A percentile compares a stretch with the other conserved stretches of the same genome.
Evolutionary conservation across 345 rosid species (phyloP).

Genomic region (Geranium rotundifolium): DNA sequence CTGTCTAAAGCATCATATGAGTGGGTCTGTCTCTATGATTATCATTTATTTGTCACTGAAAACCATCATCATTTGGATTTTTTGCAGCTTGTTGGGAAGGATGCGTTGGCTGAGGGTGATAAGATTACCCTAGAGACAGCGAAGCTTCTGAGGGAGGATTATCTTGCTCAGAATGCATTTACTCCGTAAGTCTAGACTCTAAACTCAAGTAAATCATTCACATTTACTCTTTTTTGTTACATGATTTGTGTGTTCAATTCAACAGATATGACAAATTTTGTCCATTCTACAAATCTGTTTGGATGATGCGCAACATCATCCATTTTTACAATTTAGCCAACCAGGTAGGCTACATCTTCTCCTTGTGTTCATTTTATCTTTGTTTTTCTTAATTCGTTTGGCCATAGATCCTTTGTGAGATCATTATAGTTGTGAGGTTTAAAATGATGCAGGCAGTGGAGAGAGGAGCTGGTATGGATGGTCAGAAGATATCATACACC

Average conservation of each 20-base stretch:
- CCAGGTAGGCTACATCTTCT: slow-evolving; percentile 41
- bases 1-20: background rate
- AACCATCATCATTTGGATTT: slow-evolving; percentile 8
- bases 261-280: slow-evolving; percentile 91
- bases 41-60: background rate
- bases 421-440: background rate
- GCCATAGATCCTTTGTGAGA: background rate
- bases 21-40: background rate
- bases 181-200: slow-evolving; percentile 59
- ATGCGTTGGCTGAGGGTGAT: slow-evolving; percentile 93
- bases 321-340: slow-evolving; percentile 93
- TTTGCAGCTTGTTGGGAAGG: slow-evolving; percentile 97
- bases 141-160: slow-evolving; percentile 96
- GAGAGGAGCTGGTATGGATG: slow-evolving; percentile 97
- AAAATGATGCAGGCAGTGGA: slow-evolving; percentile 69
- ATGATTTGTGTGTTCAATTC: too few relatives aligned
- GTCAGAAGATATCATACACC: slow-evolving; percentile 86
- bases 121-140: slow-evolving; percentile 97
- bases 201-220: too few relatives aligned
- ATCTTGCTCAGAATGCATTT: slow-evolving; percentile 98
- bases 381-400: too few relatives aligned
- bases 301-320: slow-evolving; percentile 99
- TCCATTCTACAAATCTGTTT: slow-evolving; percentile 97
- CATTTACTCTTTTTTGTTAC: too few relatives aligned
- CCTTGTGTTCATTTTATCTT: background rate